These are phyloP conservation scores for Fusarium sp. DNA, from an alignment of 2,329 filamentous ascomycete genomes.

Conservation along the genomic window DNA sequence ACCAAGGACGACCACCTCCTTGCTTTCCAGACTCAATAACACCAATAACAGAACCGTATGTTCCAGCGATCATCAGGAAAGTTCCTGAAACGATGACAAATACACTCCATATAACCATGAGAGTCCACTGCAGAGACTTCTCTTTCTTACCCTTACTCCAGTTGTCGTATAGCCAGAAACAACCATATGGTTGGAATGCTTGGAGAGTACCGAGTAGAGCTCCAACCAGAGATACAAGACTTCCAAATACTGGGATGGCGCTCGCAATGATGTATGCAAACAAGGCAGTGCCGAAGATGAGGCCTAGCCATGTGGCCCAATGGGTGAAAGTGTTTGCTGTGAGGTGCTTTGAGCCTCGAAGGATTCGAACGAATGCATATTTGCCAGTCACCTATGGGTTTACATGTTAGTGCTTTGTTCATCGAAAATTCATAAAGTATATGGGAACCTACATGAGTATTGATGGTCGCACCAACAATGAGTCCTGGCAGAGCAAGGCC, in stretches of 20 bases:
- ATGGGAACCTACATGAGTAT: conserved; percentile 40
- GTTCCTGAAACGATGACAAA: conserved; percentile 31
- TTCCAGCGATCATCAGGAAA: conserved; percentile 57
- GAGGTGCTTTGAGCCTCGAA: conserved; percentile 46
- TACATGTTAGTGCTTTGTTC: background rate
- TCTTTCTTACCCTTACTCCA: conserved; percentile 23
- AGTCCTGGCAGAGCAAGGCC: conserved; percentile 49
- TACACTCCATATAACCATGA: conserved; percentile 17
- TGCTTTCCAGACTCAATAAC: conserved; percentile 49
- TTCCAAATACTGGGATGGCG: conserved; percentile 38
- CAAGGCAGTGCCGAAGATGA: conserved; percentile 37
- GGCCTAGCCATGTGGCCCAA: conserved; percentile 48
- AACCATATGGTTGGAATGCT: conserved; percentile 44
- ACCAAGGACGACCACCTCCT: conserved; percentile 53
- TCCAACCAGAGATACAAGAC: conserved; percentile 45
- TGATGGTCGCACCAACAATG: conserved; percentile 40
- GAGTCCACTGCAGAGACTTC: background rate
- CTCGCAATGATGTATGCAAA: conserved; percentile 44
- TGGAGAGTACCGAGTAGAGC: conserved; percentile 45
- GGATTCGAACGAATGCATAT: conserved; percentile 25
- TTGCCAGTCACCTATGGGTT: conserved; percentile 20
- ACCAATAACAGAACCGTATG: conserved; percentile 55
- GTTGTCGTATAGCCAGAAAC: conserved; percentile 46
- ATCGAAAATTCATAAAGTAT: background rate
- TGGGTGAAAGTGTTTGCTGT: conserved; percentile 44